A percentile compares a stretch with the other conserved stretches of the same genome.
Conservation (phyloP, 2,329 filamentous ascomycete genomes). For the Talaromyces sp. region DNA sequence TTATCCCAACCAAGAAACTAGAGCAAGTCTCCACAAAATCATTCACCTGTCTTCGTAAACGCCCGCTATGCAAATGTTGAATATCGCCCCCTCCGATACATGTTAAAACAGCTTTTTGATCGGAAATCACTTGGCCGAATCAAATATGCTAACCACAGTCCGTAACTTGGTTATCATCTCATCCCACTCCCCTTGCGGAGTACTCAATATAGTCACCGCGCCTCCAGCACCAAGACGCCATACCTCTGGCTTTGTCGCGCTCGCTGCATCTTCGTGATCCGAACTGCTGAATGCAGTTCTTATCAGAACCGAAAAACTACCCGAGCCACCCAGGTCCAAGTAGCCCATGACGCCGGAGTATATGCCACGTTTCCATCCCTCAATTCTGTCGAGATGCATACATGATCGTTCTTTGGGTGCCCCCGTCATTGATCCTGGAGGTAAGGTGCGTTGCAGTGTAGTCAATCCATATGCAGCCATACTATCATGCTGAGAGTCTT, state of each 20-base stretch:
- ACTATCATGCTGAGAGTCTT: constrained; percentile 29
- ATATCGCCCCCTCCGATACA: not conserved
- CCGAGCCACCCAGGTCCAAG: constrained; percentile 77
- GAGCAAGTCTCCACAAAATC: not conserved
- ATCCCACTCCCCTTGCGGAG: constrained; percentile 74
- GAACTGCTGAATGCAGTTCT: constrained; percentile 64
- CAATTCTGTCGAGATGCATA: constrained; percentile 70
- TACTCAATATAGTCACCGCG: constrained; percentile 82
- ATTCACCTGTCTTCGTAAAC: not conserved
- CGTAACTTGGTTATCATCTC: constrained; percentile 80
- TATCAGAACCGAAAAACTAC: constrained; percentile 90
- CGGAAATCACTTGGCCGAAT: constrained; percentile 2
- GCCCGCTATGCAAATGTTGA: constrained; percentile 9
- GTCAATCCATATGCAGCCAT: constrained; percentile 59
- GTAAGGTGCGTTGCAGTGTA: constrained; percentile 72
- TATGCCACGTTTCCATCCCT: constrained; percentile 63
- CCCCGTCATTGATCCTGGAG: constrained; percentile 94
- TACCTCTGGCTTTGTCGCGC: constrained; percentile 25
- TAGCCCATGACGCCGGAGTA: constrained; percentile 91
- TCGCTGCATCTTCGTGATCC: constrained; percentile 23
- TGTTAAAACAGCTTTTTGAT: not conserved
- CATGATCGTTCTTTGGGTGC: constrained; percentile 92
- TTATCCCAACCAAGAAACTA: not conserved
- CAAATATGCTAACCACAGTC: constrained; percentile 44
- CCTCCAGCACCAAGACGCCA: constrained; percentile 91